Percentiles rank a stretch among this genome's conserved stretches.
Evolutionary conservation across 2,329 filamentous ascomycete genomes (phyloP).

Genomic region (Pyrenophora graminea): DNA sequence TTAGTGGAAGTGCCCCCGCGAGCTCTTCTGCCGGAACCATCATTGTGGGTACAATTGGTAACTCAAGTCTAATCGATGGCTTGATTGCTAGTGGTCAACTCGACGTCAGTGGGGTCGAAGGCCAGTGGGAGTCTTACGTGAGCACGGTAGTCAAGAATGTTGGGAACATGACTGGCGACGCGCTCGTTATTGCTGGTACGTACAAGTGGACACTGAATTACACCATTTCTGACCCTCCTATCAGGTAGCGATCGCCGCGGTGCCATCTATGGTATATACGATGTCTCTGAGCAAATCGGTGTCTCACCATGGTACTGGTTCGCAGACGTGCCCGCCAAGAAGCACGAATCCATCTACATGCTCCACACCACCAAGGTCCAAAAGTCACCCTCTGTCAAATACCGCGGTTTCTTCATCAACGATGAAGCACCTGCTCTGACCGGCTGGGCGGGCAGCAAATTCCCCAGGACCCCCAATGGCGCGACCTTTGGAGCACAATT

Average conservation of each 20-base stretch:
- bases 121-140: slow-evolving; percentile 71
- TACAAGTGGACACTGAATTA: neutral
- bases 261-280: slow-evolving; percentile 72
- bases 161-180: slow-evolving; percentile 59
- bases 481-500: slow-evolving; percentile 61
- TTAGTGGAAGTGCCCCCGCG: slow-evolving; percentile 19
- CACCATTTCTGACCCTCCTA: slow-evolving; percentile 10
- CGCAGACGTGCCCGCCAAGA: slow-evolving; percentile 63
- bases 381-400: slow-evolving; percentile 65
- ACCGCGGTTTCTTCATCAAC: slow-evolving; percentile 72
- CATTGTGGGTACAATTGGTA: slow-evolving; percentile 70
- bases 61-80: slow-evolving; percentile 64
- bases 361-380: slow-evolving; percentile 60
- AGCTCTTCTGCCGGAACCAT: slow-evolving; percentile 52
- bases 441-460: slow-evolving; percentile 66
- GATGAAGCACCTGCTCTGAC: slow-evolving; percentile 71
- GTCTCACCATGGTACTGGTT: slow-evolving; percentile 73
- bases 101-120: slow-evolving; percentile 61
- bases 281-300: slow-evolving; percentile 73
- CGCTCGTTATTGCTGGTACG: slow-evolving; percentile 66
- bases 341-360: slow-evolving; percentile 60
- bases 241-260: slow-evolving; percentile 64
- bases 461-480: slow-evolving; percentile 51
- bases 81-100: slow-evolving; percentile 62
- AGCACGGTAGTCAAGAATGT: slow-evolving; percentile 64